These are phyloP conservation scores for Ormosia emarginata DNA, from an alignment of 306 rosid genomes.

Conservation along the genomic window DNA sequence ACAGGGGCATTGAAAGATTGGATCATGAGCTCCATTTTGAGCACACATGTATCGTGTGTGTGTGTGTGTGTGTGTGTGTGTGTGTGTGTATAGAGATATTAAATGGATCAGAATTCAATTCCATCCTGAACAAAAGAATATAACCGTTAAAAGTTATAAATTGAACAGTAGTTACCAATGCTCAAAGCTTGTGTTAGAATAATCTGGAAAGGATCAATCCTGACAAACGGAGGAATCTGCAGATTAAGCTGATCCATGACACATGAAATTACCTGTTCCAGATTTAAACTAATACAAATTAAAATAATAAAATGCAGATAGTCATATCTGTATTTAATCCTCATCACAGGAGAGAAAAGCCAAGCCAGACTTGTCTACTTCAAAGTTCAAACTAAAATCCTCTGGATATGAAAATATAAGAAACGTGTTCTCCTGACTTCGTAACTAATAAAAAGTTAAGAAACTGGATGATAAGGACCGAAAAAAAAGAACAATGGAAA, in stretches of 20 bases:
- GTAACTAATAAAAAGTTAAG: background rate
- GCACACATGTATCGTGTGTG: too few relatives aligned
- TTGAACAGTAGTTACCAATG: constrained; percentile 50
- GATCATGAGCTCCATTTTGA: too few relatives aligned
- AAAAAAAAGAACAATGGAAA: background rate
- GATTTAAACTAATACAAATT: constrained; percentile 20
- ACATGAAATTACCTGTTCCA: constrained; percentile 80
- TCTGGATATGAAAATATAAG: background rate
- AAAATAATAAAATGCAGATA: background rate
- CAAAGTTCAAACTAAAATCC: background rate
- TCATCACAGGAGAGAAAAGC: background rate
- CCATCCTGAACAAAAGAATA: too few relatives aligned
- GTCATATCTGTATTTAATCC: constrained; percentile 4
- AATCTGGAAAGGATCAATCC: constrained; percentile 91
- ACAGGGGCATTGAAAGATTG: too few relatives aligned
- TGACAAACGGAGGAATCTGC: constrained; percentile 85
- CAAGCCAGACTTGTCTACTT: background rate
- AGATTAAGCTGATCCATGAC: constrained; percentile 66
- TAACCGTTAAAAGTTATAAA: background rate
- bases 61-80: too few relatives aligned
- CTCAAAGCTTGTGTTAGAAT: constrained; percentile 72
- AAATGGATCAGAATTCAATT: too few relatives aligned
- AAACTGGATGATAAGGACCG: background rate
- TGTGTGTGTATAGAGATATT: too few relatives aligned
- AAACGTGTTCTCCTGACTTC: background rate